Conservation (phyloP, 1,139 yeast genomes). For the Kodamaea sp. region DNA sequence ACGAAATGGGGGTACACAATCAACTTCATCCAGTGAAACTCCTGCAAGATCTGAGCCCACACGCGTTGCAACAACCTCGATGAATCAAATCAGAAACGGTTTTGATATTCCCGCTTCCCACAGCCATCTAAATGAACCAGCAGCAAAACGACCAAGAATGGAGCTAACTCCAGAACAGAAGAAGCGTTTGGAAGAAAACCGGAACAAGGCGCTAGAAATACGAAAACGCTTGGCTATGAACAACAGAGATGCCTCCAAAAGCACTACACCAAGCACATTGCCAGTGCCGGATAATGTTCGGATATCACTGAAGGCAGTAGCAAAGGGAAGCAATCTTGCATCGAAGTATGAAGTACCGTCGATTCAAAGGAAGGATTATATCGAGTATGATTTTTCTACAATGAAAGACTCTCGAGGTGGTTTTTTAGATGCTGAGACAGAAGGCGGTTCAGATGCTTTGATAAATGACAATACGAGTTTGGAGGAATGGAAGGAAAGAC, state of each 20-base stretch:
- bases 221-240: slow-evolving; percentile 35
- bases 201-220: slow-evolving; percentile 59
- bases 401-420: slow-evolving; percentile 92
- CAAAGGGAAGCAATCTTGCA: slow-evolving; percentile 8
- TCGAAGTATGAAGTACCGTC: slow-evolving; percentile 37
- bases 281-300: slow-evolving; percentile 15
- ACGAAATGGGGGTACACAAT: slow-evolving; percentile 38
- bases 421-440: slow-evolving; percentile 53
- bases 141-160: slow-evolving; percentile 19
- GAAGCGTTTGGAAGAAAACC: slow-evolving; percentile 54
- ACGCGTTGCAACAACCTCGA: slow-evolving; percentile 15
- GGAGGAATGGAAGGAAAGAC: slow-evolving; percentile 78
- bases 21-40: slow-evolving; percentile 2
- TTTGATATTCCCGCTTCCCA: slow-evolving; percentile 7
- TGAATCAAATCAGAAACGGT: slow-evolving; percentile 11
- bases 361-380: slow-evolving; percentile 66
- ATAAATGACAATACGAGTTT: slow-evolving; percentile 38
- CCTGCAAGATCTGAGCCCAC: slow-evolving; percentile 12
- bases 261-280: slow-evolving; percentile 4
- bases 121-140: slow-evolving; percentile 1
- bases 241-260: slow-evolving; percentile 35
- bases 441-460: slow-evolving; percentile 14
- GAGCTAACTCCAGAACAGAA: slow-evolving; percentile 55
- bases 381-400: slow-evolving; percentile 88
- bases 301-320: slow-evolving; percentile 6